Evolutionary conservation across 805 yeast genomes (phyloP).

Genomic region (Wickerhamomyces canadensis): DNA sequence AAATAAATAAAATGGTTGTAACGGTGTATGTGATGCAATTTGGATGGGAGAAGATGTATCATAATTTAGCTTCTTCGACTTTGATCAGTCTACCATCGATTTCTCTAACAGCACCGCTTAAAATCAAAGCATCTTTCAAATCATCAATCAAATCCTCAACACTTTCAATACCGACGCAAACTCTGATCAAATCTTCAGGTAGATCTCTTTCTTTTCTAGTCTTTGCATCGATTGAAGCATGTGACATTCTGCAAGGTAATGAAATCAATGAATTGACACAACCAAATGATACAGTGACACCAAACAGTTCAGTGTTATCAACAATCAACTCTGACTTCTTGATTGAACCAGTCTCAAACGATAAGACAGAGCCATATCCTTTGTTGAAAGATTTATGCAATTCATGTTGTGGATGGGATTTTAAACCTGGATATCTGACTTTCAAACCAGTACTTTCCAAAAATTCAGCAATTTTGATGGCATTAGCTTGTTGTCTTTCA

Average conservation of each 20-base stretch:
- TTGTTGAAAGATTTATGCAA: constrained; percentile 70
- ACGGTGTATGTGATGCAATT: background rate
- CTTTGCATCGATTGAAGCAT: constrained; percentile 89
- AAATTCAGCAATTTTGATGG: constrained; percentile 69
- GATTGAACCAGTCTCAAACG: constrained; percentile 81
- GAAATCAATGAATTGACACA: constrained; percentile 90
- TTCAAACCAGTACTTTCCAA: constrained; percentile 54
- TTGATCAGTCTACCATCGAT: constrained; percentile 23
- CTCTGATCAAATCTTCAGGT: constrained; percentile 87
- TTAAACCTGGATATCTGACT: constrained; percentile 83
- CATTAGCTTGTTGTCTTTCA: constrained; percentile 83
- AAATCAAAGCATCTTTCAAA: constrained; percentile 60
- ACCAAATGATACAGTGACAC: constrained; percentile 91
- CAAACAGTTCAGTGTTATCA: constrained; percentile 70
- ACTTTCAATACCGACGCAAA: constrained; percentile 90
- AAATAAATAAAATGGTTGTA: background rate
- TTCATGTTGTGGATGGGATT: constrained; percentile 75
- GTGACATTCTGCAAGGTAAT: constrained; percentile 94
- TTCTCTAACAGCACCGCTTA: constrained; percentile 50
- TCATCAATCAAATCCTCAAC: constrained; percentile 78
- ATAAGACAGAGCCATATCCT: constrained; percentile 87
- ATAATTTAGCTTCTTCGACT: constrained; percentile 17
- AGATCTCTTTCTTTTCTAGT: constrained; percentile 82
- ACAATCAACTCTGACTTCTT: constrained; percentile 64
- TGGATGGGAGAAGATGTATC: no score